A percentile compares a stretch with the other conserved stretches of the same genome.
phyloP scores from a whole-genome alignment of 306 rosid species.

The Dryas alaskensis region DNA sequence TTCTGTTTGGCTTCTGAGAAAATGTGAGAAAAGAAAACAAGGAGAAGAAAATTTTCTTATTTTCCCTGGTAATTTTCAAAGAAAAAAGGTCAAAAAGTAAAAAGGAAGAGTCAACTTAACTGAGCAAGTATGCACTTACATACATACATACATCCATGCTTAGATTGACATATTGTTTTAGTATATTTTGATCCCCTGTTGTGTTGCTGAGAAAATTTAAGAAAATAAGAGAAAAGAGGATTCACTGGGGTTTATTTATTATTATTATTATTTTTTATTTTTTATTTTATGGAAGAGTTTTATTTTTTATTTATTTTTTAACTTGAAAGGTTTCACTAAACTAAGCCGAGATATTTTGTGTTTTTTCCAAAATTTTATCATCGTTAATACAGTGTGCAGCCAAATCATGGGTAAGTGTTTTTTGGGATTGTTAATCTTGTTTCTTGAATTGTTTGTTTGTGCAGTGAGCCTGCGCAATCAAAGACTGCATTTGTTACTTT shows the following conservation, averaged over 20 bases:
- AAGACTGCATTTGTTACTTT: constrained; percentile 91
- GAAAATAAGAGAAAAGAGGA: neutral
- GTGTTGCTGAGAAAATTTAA: neutral
- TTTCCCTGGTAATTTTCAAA: neutral
- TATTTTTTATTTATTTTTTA: too few species aligned
- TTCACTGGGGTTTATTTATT: neutral
- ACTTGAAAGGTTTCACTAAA: neutral
- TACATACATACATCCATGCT: neutral
- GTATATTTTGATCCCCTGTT: too few species aligned
- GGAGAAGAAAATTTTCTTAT: neutral
- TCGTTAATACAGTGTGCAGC: neutral
- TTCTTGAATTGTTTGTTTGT: constrained; percentile 24
- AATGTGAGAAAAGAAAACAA: neutral
- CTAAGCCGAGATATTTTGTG: neutral
- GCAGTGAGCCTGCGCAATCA: constrained; percentile 71
- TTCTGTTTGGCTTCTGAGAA: constrained; percentile 11
- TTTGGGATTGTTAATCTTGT: constrained; percentile 9
- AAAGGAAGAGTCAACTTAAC: neutral
- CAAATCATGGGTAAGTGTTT: neutral
- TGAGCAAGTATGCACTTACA: neutral
- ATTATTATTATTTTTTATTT: too few species aligned
- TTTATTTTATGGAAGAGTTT: too few species aligned
- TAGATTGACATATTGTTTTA: neutral
- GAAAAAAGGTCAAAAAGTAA: neutral
- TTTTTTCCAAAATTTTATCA: neutral